phyloP scores from a whole-genome alignment of 768 basidiomycete species.

The Amanita pseudoporphyria region DNA sequence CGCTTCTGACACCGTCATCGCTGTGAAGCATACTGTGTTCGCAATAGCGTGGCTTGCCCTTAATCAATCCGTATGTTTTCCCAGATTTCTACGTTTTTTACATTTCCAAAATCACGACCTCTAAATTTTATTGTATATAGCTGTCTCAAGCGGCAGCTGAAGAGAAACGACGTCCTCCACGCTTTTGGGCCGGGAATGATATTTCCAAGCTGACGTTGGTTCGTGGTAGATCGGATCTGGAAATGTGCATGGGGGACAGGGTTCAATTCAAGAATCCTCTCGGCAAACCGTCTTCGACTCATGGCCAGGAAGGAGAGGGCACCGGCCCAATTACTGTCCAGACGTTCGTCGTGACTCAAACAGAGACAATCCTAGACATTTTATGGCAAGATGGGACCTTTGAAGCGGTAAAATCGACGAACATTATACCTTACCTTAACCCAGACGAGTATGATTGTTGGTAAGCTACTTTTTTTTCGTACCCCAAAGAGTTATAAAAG shows the following conservation, averaged over 20 bases:
- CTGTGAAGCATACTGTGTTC: constrained; percentile 67
- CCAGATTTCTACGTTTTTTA: not conserved
- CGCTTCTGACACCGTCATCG: constrained; percentile 53
- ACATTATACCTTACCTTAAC: constrained; percentile 74
- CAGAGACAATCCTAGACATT: constrained; percentile 57
- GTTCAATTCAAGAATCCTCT: constrained; percentile 45
- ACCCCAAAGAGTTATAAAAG: constrained; percentile 4
- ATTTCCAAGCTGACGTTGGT: constrained; percentile 56
- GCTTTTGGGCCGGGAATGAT: constrained; percentile 66
- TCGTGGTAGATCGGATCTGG: constrained; percentile 46
- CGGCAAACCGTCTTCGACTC: constrained; percentile 45
- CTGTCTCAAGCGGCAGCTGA: constrained; percentile 49
- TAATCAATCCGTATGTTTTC: constrained; percentile 62
- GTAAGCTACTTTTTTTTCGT: constrained; percentile 29
- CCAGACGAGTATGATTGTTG: constrained; percentile 91
- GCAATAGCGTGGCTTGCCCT: constrained; percentile 83
- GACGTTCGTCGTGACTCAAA: constrained; percentile 59
- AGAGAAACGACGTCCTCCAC: constrained; percentile 52
- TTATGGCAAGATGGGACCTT: constrained; percentile 83
- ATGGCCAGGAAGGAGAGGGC: constrained; percentile 41
- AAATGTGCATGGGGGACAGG: constrained; percentile 68
- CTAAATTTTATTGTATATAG: constrained; percentile 25
- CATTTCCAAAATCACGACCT: not conserved
- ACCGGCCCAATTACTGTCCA: constrained; percentile 40
- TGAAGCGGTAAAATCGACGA: constrained; percentile 50